These are phyloP conservation scores for Trametes cubensis DNA, from an alignment of 768 basidiomycete genomes.

Conservation along the genomic window DNA sequence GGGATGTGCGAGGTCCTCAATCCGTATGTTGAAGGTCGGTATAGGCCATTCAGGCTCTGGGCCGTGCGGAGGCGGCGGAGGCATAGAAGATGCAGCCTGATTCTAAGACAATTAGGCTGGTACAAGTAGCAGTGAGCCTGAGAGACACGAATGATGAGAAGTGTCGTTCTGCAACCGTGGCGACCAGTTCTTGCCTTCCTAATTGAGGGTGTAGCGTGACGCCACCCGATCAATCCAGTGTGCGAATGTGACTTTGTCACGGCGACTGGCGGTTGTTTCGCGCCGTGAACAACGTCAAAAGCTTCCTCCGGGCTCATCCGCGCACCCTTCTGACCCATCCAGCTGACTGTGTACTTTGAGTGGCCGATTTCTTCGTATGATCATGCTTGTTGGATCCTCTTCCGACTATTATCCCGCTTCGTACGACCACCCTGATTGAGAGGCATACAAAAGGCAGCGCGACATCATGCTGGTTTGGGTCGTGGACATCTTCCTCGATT, in stretches of 20 bases:
- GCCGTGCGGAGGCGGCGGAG: slow-evolving; percentile 28
- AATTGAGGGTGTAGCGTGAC: background rate
- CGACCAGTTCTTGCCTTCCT: background rate
- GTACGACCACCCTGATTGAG: background rate
- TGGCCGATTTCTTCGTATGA: background rate
- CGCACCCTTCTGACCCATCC: slow-evolving; percentile 15
- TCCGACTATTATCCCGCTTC: slow-evolving; percentile 12
- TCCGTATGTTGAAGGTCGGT: slow-evolving; percentile 55
- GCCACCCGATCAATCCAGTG: background rate
- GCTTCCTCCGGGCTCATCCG: background rate
- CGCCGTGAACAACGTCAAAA: background rate
- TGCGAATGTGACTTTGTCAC: background rate
- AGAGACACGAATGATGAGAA: too few species aligned
- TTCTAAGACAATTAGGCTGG: background rate
- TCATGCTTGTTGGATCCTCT: background rate
- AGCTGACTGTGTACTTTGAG: slow-evolving; percentile 9
- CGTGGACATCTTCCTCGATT: background rate
- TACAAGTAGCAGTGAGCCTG: background rate
- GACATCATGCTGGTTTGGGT: background rate
- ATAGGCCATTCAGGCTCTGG: slow-evolving; percentile 49
- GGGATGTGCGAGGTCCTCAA: slow-evolving; percentile 62
- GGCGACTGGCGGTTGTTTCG: slow-evolving; percentile 7
- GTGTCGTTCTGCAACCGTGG: too few species aligned
- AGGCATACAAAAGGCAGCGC: slow-evolving; percentile 4
- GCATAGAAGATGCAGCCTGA: slow-evolving; percentile 16